Evolutionary conservation across 768 basidiomycete genomes (phyloP), one percentile per base, ranked within the genome.

Genomic region (Tubosaeta sp.): DNA sequence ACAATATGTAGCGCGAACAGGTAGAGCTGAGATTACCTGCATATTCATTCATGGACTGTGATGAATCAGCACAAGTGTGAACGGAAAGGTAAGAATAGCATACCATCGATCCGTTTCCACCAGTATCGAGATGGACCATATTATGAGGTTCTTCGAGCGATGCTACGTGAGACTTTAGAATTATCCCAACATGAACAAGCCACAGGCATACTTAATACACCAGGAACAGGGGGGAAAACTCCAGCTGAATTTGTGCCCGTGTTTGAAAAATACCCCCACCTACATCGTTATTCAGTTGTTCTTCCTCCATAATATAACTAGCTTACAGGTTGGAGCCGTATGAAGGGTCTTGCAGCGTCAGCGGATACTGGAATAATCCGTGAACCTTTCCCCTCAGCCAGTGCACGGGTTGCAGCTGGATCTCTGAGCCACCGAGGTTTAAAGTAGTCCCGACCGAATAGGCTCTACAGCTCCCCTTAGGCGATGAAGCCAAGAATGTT

Each of bases 81-180:
- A 16, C 1, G 1, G 17, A 14, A 50, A 29, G 16, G 27, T 1
- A 19, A 43, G 6, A 11, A 14, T 5, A 38, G 26, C 57, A 2
- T 51, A 62, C 60, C 60, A 62, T 63, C 1, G 42, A 4, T 10
- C 60, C 60, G 14, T 56, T 51, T 16, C 60, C 60, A 0, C 61
- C 61, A 11, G 22, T 41, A 27, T 62, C 47, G 6, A 62, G 32
- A 47, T 62, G 60, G 3, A 63, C 34, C 51, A 37, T 50, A 50
- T 62, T 62, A 2, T 62, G 60, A 31, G 60, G 25, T 34, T 63
- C 61, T 39, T 62, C 60, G 10, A 62, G 1, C 10, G 61, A 59
- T 1, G 54, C 60, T 62, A 37, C 4, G 31, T 14, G 14, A 43
- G 0, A 45, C 0, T 14, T 62, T 5, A 59, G 32, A n/a, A 29